These are phyloP conservation scores for Aristolochia contorta DNA, from an alignment of 164 flowering plant genomes.

Conservation along the genomic window DNA sequence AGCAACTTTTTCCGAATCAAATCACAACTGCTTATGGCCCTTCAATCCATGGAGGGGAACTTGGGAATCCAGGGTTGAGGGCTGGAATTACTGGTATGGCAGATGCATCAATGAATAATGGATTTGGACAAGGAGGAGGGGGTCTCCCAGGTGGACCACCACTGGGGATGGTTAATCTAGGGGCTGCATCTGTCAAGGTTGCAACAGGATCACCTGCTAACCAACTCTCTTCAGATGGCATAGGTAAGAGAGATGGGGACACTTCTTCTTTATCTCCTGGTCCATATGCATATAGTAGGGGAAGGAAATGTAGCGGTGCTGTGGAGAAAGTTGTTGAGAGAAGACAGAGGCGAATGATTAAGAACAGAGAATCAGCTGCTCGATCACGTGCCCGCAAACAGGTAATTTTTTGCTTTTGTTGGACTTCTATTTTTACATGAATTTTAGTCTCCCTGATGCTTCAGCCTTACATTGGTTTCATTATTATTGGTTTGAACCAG, in stretches of 20 bases:
- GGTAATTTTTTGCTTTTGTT: slow-evolving; percentile 25
- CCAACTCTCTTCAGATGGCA: slow-evolving; percentile 64
- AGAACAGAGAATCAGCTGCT: slow-evolving; percentile 92
- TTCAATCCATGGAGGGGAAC: slow-evolving; percentile 27
- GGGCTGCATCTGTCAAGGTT: slow-evolving; percentile 34
- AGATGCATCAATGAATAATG: slow-evolving; percentile 30
- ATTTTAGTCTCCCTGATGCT: neutral
- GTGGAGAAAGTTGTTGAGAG: slow-evolving; percentile 86
- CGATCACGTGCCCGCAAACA: slow-evolving; percentile 96
- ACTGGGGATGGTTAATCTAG: slow-evolving; percentile 50
- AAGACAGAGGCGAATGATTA: slow-evolving; percentile 88
- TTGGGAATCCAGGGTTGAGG: slow-evolving; percentile 36
- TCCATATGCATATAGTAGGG: slow-evolving; percentile 60
- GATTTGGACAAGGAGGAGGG: slow-evolving; percentile 28
- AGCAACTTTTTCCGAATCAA: slow-evolving; percentile 32
- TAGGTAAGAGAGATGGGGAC: slow-evolving; percentile 67
- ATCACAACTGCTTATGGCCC: slow-evolving; percentile 29
- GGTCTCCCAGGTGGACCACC: slow-evolving; percentile 29
- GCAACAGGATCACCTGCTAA: slow-evolving; percentile 54
- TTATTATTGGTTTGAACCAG: slow-evolving; percentile 25
- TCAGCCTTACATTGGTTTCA: neutral
- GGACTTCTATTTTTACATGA: neutral
- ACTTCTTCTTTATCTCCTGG: slow-evolving; percentile 70
- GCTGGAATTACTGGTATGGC: slow-evolving; percentile 40
- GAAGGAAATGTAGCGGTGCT: slow-evolving; percentile 43